Evolutionary conservation across 2,329 filamentous ascomycete genomes (phyloP).

Genomic region (Talaromyces funiculosus): DNA sequence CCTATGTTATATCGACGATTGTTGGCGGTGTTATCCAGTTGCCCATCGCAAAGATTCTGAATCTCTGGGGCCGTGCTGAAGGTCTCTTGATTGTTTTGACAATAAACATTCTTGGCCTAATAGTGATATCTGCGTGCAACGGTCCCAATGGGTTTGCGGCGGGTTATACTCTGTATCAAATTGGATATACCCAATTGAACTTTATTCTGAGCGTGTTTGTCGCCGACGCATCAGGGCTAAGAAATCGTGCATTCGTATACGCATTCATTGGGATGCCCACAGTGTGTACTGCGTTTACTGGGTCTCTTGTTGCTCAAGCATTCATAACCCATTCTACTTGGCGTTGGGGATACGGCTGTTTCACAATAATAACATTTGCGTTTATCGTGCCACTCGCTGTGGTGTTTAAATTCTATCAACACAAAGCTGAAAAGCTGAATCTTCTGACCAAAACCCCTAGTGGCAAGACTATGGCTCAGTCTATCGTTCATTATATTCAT

Average conservation of each 20-base stretch:
- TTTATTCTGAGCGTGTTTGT: slow-evolving; percentile 56
- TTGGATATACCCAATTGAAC: slow-evolving; percentile 51
- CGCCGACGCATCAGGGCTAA: slow-evolving; percentile 56
- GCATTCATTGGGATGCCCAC: slow-evolving; percentile 46
- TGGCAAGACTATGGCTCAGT: slow-evolving; percentile 44
- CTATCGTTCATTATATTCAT: slow-evolving; percentile 49
- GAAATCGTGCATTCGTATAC: slow-evolving; percentile 57
- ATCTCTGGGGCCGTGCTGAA: slow-evolving; percentile 58
- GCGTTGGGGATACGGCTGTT: slow-evolving; percentile 60
- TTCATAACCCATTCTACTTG: slow-evolving; percentile 46
- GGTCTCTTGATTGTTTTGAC: slow-evolving; percentile 49
- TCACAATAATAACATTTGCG: slow-evolving; percentile 54
- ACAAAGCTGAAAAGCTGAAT: slow-evolving; percentile 52
- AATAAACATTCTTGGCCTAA: slow-evolving; percentile 46
- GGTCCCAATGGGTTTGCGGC: slow-evolving; percentile 59
- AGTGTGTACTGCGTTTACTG: background rate
- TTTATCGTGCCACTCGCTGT: slow-evolving; percentile 51
- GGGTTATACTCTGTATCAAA: slow-evolving; percentile 56
- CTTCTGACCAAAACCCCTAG: slow-evolving; percentile 41
- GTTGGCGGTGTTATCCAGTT: slow-evolving; percentile 56
- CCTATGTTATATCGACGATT: slow-evolving; percentile 51
- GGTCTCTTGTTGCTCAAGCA: slow-evolving; percentile 44
- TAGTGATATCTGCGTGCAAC: slow-evolving; percentile 57
- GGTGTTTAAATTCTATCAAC: slow-evolving; percentile 52
- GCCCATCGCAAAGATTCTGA: slow-evolving; percentile 56